Conservation (phyloP, 441 rosid species). For the Erodium texanum region DNA sequence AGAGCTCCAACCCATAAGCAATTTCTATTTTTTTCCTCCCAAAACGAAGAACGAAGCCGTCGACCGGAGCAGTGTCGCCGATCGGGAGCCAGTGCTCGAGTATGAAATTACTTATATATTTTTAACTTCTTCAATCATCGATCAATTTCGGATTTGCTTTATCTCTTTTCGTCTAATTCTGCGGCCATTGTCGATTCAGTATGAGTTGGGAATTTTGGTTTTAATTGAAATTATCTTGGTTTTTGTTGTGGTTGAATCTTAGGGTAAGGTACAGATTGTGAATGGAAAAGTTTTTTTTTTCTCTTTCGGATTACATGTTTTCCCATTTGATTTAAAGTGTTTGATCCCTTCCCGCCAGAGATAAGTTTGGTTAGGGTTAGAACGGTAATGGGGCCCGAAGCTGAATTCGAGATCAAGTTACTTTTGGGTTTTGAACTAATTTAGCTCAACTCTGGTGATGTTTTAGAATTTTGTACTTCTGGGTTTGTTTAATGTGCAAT, state of each 20-base stretch:
- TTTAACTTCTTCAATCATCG: not conserved
- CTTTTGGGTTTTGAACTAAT: not conserved
- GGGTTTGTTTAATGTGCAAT: not conserved
- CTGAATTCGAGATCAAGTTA: not conserved
- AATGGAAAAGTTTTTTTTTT: not conserved
- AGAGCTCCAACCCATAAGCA: not conserved
- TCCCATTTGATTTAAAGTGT: constrained; percentile 1
- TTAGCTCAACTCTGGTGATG: not conserved
- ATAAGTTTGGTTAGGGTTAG: not conserved
- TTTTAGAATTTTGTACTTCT: not conserved
- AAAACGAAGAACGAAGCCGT: constrained; percentile 1
- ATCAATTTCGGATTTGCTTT: not conserved
- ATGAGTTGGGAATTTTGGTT: not conserved
- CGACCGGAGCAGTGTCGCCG: constrained; percentile 1
- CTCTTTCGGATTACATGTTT: not conserved
- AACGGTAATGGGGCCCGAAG: not conserved
- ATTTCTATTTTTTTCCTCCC: not conserved
- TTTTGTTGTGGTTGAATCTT: not conserved
- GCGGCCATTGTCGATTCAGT: not conserved
- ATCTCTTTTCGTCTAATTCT: not conserved
- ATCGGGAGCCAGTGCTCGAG: not conserved
- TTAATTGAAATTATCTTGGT: not conserved
- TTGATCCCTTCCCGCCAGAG: not conserved
- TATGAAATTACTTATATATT: not conserved
- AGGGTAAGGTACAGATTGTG: not conserved